Base-by-base conservation (phyloP, 2,329 filamentous ascomycete genomes). In the Alternaria sp. region DNA sequence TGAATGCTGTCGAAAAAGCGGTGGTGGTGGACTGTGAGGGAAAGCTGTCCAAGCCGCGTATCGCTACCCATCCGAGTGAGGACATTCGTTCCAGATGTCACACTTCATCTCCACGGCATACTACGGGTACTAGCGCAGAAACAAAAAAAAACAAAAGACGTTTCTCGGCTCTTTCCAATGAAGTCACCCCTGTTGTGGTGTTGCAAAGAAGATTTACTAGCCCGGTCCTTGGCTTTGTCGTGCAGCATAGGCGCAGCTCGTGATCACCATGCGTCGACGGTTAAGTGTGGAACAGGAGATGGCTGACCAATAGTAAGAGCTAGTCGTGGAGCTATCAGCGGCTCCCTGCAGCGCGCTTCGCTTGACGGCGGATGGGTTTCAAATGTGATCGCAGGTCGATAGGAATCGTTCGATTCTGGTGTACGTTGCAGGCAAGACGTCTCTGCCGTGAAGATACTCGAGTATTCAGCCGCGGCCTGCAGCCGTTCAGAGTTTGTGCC, bases 271-370 rank as follows among this genome's bases (percentile, higher is more conserved):
- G 37, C 31, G 44, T 31, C 44, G 42, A 26, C 34, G 36, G 28
- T 49, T 56, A 45, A 17, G 17, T 17, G 17, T 17, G 17, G 17
- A 17, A 17, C 17, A 17, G 17, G 17, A 17, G 17, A 17, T 17
- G 17, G 17, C 17, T 17, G 17, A 17, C 17, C 17, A 17, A 17
- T 17, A 17, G 17, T 17, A 17, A 34, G 37, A 24, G 31, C 31
- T 54, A 55, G 56, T 36, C 31, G 44, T 23, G 26, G 51, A 44
- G 31, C 51, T 34, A 59, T 59, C 44, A 54, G 56, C 56, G 56
- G 56, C 56, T 51, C 56, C 56, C 56, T 59, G 56, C 56, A 59
- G 56, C n/a, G 41, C 40, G 41, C 48, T 37, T 56, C 46, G 56
- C 52, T 56, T 56, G 52, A 56, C 40, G 39, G 39, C 33, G n/a